phyloP scores from a whole-genome alignment of 1,139 yeast species.

The Geotrichum phurueaensis region DNA sequence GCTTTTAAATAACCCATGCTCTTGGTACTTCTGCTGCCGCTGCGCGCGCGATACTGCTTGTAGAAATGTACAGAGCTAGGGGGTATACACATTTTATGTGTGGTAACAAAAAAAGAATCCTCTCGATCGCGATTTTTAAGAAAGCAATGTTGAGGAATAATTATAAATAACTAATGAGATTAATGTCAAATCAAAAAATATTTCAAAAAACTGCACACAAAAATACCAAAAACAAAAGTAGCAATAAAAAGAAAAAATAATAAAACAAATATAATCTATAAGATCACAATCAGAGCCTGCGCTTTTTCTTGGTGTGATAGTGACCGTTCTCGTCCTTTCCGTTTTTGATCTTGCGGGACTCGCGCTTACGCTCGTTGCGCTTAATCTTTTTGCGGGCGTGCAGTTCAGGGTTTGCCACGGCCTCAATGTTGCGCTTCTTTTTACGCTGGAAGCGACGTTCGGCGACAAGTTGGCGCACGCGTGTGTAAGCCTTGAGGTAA shows the following conservation, averaged over 20 bases:
- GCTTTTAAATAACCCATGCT: neutral
- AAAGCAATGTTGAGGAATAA: neutral
- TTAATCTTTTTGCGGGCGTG: slow-evolving; percentile 71
- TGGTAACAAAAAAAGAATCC: neutral
- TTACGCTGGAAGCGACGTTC: slow-evolving; percentile 69
- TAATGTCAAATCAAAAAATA: neutral
- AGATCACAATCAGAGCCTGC: slow-evolving; percentile 17
- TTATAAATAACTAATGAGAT: neutral
- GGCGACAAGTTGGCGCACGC: slow-evolving; percentile 55
- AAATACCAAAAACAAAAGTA: neutral
- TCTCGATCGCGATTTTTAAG: neutral
- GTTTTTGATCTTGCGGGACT: slow-evolving; percentile 48
- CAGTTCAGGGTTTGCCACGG: slow-evolving; percentile 71
- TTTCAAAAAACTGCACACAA: neutral
- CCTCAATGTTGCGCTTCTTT: slow-evolving; percentile 68
- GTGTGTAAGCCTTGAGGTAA: slow-evolving; percentile 58
- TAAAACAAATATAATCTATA: neutral
- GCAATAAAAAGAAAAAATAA: neutral
- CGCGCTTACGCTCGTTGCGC: slow-evolving; percentile 70
- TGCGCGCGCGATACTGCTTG: neutral
- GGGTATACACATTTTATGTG: neutral
- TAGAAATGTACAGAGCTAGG: neutral
- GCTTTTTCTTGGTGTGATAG: slow-evolving; percentile 60
- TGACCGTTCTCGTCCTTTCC: slow-evolving; percentile 71
- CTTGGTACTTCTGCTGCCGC: neutral